Percentiles rank a stretch among this genome's conserved stretches.
phyloP scores from a whole-genome alignment of 192 early-diverging fungal genomes.

The Globomyces pollinis-pini region DNA sequence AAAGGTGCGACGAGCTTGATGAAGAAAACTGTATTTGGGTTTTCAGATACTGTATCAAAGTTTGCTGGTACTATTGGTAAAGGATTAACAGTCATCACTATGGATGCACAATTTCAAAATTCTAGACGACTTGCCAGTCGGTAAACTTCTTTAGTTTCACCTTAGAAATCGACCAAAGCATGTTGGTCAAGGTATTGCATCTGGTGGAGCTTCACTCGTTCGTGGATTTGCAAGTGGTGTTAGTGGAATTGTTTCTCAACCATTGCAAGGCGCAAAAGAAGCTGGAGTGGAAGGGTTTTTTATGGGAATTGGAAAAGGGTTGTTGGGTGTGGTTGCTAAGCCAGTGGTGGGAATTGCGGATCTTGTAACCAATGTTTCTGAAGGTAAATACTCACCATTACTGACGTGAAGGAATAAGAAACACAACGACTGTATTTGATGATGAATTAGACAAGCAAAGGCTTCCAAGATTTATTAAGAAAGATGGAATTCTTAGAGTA shows the following conservation, averaged over 20 bases:
- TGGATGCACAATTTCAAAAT: constrained; percentile 88
- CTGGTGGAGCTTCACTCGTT: constrained; percentile 78
- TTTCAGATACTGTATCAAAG: constrained; percentile 90
- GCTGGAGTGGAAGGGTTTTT: constrained; percentile 92
- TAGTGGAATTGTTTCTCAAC: constrained; percentile 76
- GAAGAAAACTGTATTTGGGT: constrained; percentile 93
- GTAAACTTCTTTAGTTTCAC: not conserved
- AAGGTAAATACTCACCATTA: too few relatives aligned
- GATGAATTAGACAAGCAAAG: constrained; percentile 77
- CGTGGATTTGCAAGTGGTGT: constrained; percentile 79
- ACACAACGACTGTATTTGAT: constrained; percentile 86
- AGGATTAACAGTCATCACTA: constrained; percentile 87
- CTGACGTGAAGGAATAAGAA: constrained; percentile 88
- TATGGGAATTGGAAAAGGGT: constrained; percentile 87
- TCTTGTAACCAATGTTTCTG: constrained; percentile 77
- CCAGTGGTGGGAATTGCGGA: constrained; percentile 94
- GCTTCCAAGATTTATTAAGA: constrained; percentile 74
- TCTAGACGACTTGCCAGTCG: constrained; percentile 59
- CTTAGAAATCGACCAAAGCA: constrained; percentile 81
- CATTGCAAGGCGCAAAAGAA: constrained; percentile 78
- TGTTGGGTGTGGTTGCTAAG: constrained; percentile 91
- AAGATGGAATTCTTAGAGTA: constrained; percentile 70
- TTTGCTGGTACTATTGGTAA: constrained; percentile 95
- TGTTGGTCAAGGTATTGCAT: constrained; percentile 77
- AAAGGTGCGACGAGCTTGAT: constrained; percentile 69